Base-by-base conservation (phyloP, 2,329 filamentous ascomycete species). In the Aspergillus floridensis region DNA sequence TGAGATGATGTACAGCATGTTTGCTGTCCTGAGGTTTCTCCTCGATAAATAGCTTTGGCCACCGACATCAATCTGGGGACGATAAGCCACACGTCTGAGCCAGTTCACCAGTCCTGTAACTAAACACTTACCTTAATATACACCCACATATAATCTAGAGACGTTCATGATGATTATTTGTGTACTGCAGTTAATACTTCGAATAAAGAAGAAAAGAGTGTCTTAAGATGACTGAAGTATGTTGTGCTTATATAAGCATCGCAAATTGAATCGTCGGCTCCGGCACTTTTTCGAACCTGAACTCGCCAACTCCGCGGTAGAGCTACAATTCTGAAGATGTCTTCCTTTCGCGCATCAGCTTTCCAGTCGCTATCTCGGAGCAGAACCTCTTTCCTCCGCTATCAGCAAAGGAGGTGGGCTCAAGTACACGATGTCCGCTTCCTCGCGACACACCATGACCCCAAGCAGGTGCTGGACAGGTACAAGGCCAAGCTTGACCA, bases 361-460 rank as follows among this genome's bases (percentile, higher is more conserved):
- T 75, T 87, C 44, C 83, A 84, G 44, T 77, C 81, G 60, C 67
- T 85, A 32, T 57, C 76, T 11, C 70, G 72, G 35, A 65, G 63
- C 16, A 66, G 65, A 6, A 65, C 65, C 4, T 68, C 68, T 16
- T 69, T 76, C 7, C 63, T 71, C 52, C 70, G 71, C 2, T 49
- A 52, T 19, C 70, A 73, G 56, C 93, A 97, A 76, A 86, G 88
- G 58, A 87, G 93, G 73, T 96, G 91, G 89, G 93, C 93, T 2
- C 91, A 91, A 70, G 92, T 97, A 31, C 91, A 96, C 76, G 91
- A 97, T 76, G 88, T 96, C 51, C 91, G 93, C 65, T 96, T 93
- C 81, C 84, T 96, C 49, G 89, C 89, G 62, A 95, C 92, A 16
- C 90, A 92, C 62, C 85, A 86, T 59, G 80, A 86, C 59, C 82